phyloP scores from a whole-genome alignment of 1,284 basidiomycete genomes.

The Trichosporon sp. region DNA sequence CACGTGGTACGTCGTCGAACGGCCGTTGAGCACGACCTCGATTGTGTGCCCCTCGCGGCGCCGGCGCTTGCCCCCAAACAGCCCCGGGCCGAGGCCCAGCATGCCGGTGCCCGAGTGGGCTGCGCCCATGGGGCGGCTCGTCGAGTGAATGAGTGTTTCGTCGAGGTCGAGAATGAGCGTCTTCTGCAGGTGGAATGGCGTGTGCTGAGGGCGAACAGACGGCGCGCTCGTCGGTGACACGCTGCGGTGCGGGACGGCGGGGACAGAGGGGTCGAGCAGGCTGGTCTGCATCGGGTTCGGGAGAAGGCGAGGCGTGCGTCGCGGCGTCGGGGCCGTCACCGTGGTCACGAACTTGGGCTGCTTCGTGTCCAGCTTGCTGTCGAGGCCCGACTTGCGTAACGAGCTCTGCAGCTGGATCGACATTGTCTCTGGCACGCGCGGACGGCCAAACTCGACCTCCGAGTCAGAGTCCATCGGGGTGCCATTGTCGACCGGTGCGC shows the following conservation, averaged over 20 bases:
- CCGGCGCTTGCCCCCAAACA: slow-evolving; percentile 58
- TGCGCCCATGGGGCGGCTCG: slow-evolving; percentile 68
- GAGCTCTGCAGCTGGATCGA: slow-evolving; percentile 19
- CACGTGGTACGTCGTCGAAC: slow-evolving; percentile 92
- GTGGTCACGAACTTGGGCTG: slow-evolving; percentile 23
- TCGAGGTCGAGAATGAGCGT: slow-evolving; percentile 94
- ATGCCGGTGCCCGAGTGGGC: slow-evolving; percentile 61
- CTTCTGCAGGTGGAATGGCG: slow-evolving; percentile 78
- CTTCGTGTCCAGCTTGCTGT: slow-evolving; percentile 16
- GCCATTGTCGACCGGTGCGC: slow-evolving; percentile 39
- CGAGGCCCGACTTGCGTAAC: slow-evolving; percentile 6
- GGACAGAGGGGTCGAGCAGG: slow-evolving; percentile 53
- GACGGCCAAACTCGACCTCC: slow-evolving; percentile 21
- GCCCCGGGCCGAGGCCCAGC: slow-evolving; percentile 65
- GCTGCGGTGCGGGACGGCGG: slow-evolving; percentile 50
- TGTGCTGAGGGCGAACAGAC: slow-evolving; percentile 57
- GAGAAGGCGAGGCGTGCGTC: slow-evolving; percentile 38
- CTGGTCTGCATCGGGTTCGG: slow-evolving; percentile 51
- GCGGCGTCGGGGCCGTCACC: slow-evolving; percentile 23
- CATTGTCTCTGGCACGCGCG: slow-evolving; percentile 22
- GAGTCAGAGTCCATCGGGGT: slow-evolving; percentile 27
- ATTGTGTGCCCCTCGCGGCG: slow-evolving; percentile 81
- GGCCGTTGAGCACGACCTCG: slow-evolving; percentile 89
- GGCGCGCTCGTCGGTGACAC: slow-evolving; percentile 31
- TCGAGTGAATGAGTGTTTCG: slow-evolving; percentile 97